Evolutionary conservation across 192 early-diverging fungal genomes (phyloP), one percentile per base, ranked within the genome.

Genomic region (Coemansia biformis): DNA sequence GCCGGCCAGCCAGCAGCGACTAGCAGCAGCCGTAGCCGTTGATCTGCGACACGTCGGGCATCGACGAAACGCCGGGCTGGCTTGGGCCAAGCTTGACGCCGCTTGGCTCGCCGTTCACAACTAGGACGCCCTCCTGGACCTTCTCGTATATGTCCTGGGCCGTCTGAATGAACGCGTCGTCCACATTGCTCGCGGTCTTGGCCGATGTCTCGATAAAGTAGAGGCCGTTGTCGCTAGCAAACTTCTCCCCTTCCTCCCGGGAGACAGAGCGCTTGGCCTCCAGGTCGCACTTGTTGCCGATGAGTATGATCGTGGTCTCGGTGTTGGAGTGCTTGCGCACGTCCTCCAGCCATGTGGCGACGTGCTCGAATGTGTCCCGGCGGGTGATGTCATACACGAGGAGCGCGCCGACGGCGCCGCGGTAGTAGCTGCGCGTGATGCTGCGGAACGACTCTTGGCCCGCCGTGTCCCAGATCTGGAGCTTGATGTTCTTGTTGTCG

Each of bases 391-490:
- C 87, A 51, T 86, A 90, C 9, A 90, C 87, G 66, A 88, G 64
- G 30, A 88, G 71, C 38, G 87, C 87, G 16, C 83, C 86, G 22
- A 83, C 85, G 38, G 86, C 86, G 23, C 86, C 85, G 52, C 84
- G 80, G 56, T 90, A 90, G 74, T 90, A 90, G 63, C 84, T 87
- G 48, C 86, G 71, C 17, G 87, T 90, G 49, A 90, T 90, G 57
- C 86, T 87, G 48, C 87, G 76, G 67, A 90, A 90, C 8, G 86
- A 87, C 51, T 90, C 87, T 68, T 90, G 87, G 38, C 87, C 87
- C 21, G 87, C 87, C 62, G 91, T 92, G 54, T 93, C 92, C 93
- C 93, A 96, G 46, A 94, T 91, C 58, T 94, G 89, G 11, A 94
- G 79, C 68, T 92, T 92, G 58, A 94, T 84, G 56, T 82, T 77